Conservation (phyloP, 495 filamentous ascomycete genomes). For the Aspergillus nidulans region DNA sequence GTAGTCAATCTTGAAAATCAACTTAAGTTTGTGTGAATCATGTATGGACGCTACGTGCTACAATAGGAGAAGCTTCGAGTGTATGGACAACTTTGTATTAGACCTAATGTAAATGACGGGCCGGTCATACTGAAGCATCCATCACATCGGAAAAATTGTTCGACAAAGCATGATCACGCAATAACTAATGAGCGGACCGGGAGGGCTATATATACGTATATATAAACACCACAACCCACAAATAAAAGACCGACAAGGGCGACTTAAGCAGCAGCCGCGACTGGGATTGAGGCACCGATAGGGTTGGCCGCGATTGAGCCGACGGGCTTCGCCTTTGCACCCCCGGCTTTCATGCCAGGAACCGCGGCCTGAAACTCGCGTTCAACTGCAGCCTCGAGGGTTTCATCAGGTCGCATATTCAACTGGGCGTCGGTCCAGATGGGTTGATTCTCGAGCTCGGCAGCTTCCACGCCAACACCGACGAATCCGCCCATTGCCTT, state of each 20-base stretch:
- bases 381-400: conserved; percentile 33
- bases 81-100: not conserved
- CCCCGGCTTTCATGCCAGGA: conserved; percentile 29
- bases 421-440: conserved; percentile 90
- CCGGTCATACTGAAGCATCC: conserved; percentile 1
- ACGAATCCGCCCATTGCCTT: conserved; percentile 87
- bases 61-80: not conserved
- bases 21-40: too few species aligned
- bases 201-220: not conserved
- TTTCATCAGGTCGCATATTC: conserved; percentile 51
- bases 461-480: conserved; percentile 73
- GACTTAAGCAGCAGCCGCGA: conserved; percentile 34
- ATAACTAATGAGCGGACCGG: conserved; percentile 10
- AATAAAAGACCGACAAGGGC: not conserved
- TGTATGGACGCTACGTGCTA: not conserved
- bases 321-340: conserved; percentile 9
- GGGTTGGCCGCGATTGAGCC: conserved; percentile 19
- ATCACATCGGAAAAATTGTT: not conserved
- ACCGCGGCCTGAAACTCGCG: conserved; percentile 32
- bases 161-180: not conserved
- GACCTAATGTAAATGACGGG: conserved; percentile 2
- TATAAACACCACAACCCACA: conserved; percentile 5
- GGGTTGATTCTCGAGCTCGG: conserved; percentile 52
- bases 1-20: too few species aligned
- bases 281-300: conserved; percentile 23